These are phyloP conservation scores for Fusarium sp. DNA, from an alignment of 2,329 filamentous ascomycete genomes.

Conservation along the genomic window DNA sequence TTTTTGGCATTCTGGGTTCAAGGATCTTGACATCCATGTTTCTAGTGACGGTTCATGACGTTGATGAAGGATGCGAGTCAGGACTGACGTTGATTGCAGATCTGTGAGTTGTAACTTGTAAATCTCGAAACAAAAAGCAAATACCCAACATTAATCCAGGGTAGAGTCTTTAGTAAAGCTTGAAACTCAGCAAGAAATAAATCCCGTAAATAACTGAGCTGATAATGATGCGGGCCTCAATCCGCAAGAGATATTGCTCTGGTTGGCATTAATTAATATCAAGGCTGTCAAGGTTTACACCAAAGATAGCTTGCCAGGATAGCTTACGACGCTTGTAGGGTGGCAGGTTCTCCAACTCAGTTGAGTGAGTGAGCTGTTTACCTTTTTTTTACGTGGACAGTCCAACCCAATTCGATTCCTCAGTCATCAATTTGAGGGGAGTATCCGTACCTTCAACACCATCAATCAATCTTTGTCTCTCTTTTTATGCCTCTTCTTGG, in stretches of 20 bases:
- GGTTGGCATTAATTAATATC: background rate
- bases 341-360: background rate
- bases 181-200: background rate
- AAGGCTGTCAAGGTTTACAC: background rate
- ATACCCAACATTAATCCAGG: background rate
- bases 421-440: conserved; percentile 15
- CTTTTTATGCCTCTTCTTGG: background rate
- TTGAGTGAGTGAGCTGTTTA: conserved; percentile 1
- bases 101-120: background rate
- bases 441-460: conserved; percentile 2
- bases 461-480: background rate
- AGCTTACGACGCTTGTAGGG: conserved; percentile 19
- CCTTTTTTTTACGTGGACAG: background rate
- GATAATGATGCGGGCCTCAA: background rate
- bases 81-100: conserved; percentile 12
- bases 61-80: conserved; percentile 16
- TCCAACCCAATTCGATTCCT: background rate
- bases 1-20: conserved; percentile 14
- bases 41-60: conserved; percentile 24
- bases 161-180: background rate
- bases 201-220: background rate
- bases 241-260: background rate
- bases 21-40: conserved; percentile 18
- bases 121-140: background rate
- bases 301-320: background rate